A percentile compares a stretch with the other conserved stretches of the same genome.
Conservation (phyloP, 2,329 filamentous ascomycete genomes). For the Claviceps sp. region DNA sequence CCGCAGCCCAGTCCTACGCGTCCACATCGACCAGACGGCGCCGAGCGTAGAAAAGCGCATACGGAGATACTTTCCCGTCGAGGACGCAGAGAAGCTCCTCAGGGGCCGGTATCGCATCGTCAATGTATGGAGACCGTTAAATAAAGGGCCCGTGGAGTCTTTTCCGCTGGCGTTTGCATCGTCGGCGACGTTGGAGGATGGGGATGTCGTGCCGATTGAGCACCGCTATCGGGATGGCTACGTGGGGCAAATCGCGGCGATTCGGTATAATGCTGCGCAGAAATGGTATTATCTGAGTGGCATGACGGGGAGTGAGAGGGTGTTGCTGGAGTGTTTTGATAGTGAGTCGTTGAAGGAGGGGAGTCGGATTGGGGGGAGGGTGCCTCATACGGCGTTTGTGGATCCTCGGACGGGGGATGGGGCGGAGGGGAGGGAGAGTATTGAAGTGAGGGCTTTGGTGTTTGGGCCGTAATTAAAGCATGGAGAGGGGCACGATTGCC, state of each 20-base stretch:
- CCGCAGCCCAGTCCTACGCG: constrained; percentile 26
- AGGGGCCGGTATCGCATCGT: constrained; percentile 36
- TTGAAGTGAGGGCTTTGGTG: constrained; percentile 41
- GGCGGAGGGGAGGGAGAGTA: constrained; percentile 42
- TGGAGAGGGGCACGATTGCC: too few relatives aligned
- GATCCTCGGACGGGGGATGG: constrained; percentile 25
- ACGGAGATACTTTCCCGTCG: constrained; percentile 25
- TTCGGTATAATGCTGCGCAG: constrained; percentile 27
- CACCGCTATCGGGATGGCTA: constrained; percentile 37
- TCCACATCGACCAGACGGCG: constrained; percentile 47
- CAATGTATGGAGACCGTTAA: constrained; percentile 39
- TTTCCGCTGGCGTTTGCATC: constrained; percentile 43
- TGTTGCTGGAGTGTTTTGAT: constrained; percentile 50
- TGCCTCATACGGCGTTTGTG: constrained; percentile 43
- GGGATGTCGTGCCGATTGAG: constrained; percentile 32
- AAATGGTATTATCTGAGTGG: constrained; percentile 40
- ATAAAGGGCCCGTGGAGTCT: constrained; percentile 28
- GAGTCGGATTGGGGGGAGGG: constrained; percentile 27
- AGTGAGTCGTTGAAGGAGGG: constrained; percentile 34
- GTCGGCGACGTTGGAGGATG: constrained; percentile 33
- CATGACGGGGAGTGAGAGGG: constrained; percentile 38
- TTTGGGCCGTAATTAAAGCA: constrained; percentile 17
- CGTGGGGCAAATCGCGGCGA: constrained; percentile 32
- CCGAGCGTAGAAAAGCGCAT: constrained; percentile 29
- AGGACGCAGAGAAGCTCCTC: constrained; percentile 26